Evolutionary conservation across 495 filamentous ascomycete species (phyloP).

Genomic region (Jackrogersella minutella): DNA sequence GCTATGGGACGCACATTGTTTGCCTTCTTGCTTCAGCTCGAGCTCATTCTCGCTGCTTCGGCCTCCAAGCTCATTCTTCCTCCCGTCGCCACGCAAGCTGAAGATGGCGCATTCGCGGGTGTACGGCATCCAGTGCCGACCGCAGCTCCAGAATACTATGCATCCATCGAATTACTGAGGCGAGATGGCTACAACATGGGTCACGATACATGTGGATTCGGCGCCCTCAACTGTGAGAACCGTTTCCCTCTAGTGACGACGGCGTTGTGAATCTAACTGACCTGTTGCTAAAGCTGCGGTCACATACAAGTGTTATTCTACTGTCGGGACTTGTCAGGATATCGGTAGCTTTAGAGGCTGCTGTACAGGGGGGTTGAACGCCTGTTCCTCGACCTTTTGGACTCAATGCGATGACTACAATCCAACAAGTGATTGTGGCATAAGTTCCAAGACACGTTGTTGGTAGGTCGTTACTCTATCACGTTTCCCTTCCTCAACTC

Average conservation of each 20-base stretch:
- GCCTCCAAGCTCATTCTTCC: conserved; percentile 21
- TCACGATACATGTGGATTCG: conserved; percentile 36
- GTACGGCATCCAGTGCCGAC: conserved; percentile 16
- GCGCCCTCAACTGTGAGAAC: conserved; percentile 19
- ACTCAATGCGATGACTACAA: conserved; percentile 35
- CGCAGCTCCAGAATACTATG: conserved; percentile 23
- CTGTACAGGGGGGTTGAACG: conserved; percentile 25
- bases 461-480: conserved; percentile 18
- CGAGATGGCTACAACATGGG: conserved; percentile 27
- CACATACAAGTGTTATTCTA: conserved; percentile 31
- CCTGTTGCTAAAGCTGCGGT: conserved; percentile 11
- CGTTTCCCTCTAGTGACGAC: not conserved
- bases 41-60: conserved; percentile 6
- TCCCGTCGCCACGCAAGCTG: conserved; percentile 15
- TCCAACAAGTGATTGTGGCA: conserved; percentile 17
- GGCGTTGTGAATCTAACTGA: not conserved
- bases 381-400: conserved; percentile 33
- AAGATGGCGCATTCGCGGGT: conserved; percentile 21
- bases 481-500: not conserved
- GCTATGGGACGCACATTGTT: conserved; percentile 22
- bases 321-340: conserved; percentile 25
- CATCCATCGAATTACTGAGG: conserved; percentile 21
- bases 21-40: conserved; percentile 11
- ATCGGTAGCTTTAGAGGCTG: conserved; percentile 29
- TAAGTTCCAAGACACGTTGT: conserved; percentile 28